phyloP scores from a whole-genome alignment of 768 basidiomycete species.

The Boletus pseudopeckii region DNA sequence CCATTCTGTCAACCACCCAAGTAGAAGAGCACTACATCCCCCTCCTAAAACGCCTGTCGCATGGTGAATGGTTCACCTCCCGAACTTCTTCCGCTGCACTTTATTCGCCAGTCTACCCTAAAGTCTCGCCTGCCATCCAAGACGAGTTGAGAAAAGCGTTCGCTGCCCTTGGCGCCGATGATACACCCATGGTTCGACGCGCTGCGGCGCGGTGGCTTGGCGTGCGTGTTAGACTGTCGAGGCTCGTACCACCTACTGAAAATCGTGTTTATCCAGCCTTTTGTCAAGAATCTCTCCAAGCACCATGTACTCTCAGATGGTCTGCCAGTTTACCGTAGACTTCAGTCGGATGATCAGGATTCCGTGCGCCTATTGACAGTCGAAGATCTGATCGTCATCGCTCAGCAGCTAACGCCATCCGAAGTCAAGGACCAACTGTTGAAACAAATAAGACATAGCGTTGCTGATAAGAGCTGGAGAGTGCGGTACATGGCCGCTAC shows the following conservation, averaged over 20 bases:
- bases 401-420: constrained; percentile 75
- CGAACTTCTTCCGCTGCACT: constrained; percentile 94
- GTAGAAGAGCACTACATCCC: constrained; percentile 92
- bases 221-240: constrained; percentile 48
- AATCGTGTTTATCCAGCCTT: constrained; percentile 47
- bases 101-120: constrained; percentile 85
- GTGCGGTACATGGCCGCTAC: constrained; percentile 98
- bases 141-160: constrained; percentile 89
- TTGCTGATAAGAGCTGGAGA: constrained; percentile 96
- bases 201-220: constrained; percentile 97
- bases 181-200: constrained; percentile 97
- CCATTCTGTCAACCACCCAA: constrained; percentile 70
- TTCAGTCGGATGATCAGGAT: constrained; percentile 96
- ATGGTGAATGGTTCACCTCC: constrained; percentile 98
- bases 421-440: constrained; percentile 90
- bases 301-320: constrained; percentile 82
- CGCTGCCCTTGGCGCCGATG: constrained; percentile 78
- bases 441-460: constrained; percentile 82
- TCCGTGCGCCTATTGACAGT: constrained; percentile 95
- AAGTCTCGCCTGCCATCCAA: constrained; percentile 67
- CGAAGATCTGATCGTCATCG: constrained; percentile 91
- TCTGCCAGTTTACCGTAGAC: constrained; percentile 87
- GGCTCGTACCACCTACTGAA: constrained; percentile 8
- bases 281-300: constrained; percentile 76
- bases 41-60: constrained; percentile 80